Percentiles rank a stretch among this genome's conserved stretches.
Evolutionary conservation across 129 eudicot species (phyloP).

Genomic region (carrot (Daucus carota)): DH1_v3.0 NC_030381.2:27853001-27853500

Average conservation of each 20-base stretch:
- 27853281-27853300: neutral
- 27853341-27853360: too few species aligned
- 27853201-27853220: constrained; percentile 85
- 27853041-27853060: neutral
- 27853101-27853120: constrained; percentile 54
- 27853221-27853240: constrained; percentile 98
- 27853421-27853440: too few species aligned
- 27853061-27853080: neutral
- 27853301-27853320: too few species aligned
- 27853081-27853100: constrained; percentile 50
- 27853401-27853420: neutral
- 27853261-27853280: neutral
- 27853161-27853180: constrained; percentile 81
- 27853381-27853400: neutral
- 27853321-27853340: too few species aligned
- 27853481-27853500: too few species aligned
- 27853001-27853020: too few species aligned
- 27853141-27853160: constrained; percentile 57
- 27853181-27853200: constrained; percentile 92
- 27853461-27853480: too few species aligned
- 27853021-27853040: neutral
- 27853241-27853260: constrained; percentile 22
- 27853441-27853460: too few species aligned
- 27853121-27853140: constrained; percentile 85
- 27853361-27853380: too few species aligned